phyloP scores from a whole-genome alignment of 2,329 filamentous ascomycete species.

The Colletotrichum orbiculare region DNA sequence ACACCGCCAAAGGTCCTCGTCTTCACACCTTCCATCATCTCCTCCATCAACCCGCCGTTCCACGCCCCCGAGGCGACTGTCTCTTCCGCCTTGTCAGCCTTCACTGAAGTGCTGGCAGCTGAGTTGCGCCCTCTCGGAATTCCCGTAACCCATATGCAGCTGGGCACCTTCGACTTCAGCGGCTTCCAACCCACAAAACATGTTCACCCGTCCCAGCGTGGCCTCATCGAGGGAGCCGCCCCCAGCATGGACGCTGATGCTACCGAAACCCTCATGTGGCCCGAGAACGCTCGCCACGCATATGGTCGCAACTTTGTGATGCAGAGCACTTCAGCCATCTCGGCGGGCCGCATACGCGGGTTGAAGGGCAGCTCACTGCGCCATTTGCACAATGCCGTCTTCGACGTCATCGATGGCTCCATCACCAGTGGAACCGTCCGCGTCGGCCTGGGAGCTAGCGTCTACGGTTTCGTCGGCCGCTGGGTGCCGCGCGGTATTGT shows the following conservation, averaged over 20 bases:
- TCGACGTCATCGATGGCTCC: slow-evolving; percentile 83
- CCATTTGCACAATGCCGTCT: slow-evolving; percentile 86
- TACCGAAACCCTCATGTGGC: slow-evolving; percentile 71
- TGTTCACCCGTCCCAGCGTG: slow-evolving; percentile 49
- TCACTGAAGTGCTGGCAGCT: slow-evolving; percentile 81
- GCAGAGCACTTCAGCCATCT: slow-evolving; percentile 65
- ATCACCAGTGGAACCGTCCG: slow-evolving; percentile 73
- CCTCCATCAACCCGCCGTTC: slow-evolving; percentile 82
- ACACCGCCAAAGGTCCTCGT: slow-evolving; percentile 76
- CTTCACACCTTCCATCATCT: slow-evolving; percentile 83
- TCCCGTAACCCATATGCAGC: slow-evolving; percentile 85
- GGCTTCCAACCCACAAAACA: slow-evolving; percentile 66
- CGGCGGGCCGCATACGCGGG: slow-evolving; percentile 67
- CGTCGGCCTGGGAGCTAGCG: slow-evolving; percentile 84
- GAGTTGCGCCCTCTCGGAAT: slow-evolving; percentile 83
- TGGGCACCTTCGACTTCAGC: slow-evolving; percentile 90
- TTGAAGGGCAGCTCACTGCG: slow-evolving; percentile 78
- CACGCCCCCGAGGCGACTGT: slow-evolving; percentile 88
- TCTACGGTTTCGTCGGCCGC: slow-evolving; percentile 87
- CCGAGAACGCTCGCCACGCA: slow-evolving; percentile 67
- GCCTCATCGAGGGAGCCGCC: slow-evolving; percentile 50
- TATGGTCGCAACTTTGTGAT: slow-evolving; percentile 72
- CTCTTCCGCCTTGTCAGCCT: slow-evolving; percentile 87
- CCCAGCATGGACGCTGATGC: slow-evolving; percentile 56
- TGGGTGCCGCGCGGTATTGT: slow-evolving; percentile 83